Percentiles rank a stretch among this genome's conserved stretches.
These are phyloP conservation scores for Cercospora zeina DNA, from an alignment of 2,329 filamentous ascomycete species.

Conservation along the genomic window DNA sequence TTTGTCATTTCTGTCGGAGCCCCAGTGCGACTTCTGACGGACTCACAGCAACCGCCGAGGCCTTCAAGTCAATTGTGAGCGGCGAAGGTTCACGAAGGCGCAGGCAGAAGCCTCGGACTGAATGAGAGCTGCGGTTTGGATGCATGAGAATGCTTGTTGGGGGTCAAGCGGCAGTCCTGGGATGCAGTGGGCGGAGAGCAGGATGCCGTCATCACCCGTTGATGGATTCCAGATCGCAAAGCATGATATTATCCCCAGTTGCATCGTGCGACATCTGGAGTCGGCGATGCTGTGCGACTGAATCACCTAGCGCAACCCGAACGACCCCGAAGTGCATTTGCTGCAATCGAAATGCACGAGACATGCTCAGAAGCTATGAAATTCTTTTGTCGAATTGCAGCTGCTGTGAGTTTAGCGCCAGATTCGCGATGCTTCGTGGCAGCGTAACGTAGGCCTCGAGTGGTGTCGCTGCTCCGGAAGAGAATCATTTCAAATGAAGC, in stretches of 20 bases:
- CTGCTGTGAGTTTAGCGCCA: not conserved
- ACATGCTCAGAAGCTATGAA: not conserved
- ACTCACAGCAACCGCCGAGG: slow-evolving; percentile 28
- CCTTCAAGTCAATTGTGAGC: slow-evolving; percentile 30
- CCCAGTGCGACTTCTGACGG: slow-evolving; percentile 6
- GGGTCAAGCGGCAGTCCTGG: not conserved
- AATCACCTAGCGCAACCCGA: slow-evolving; percentile 19
- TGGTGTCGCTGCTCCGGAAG: not conserved
- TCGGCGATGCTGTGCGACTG: slow-evolving; percentile 2
- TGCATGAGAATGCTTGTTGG: not conserved
- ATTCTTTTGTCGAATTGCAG: not conserved
- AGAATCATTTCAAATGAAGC: slow-evolving; percentile 55
- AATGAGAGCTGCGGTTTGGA: not conserved
- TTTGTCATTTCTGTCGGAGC: not conserved
- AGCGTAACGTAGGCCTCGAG: not conserved
- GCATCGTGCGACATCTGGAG: not conserved
- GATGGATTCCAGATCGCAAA: slow-evolving; percentile 11
- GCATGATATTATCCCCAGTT: not conserved
- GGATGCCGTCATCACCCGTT: slow-evolving; percentile 18
- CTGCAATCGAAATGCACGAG: not conserved
- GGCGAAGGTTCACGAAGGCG: slow-evolving; percentile 23
- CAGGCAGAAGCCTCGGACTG: slow-evolving; percentile 14
- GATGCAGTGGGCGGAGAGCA: not conserved
- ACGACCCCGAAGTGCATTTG: slow-evolving; percentile 15
- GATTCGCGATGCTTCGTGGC: not conserved